Conservation (phyloP, 208 protist genomes). For the Acanthamoeba healyi region DNA sequence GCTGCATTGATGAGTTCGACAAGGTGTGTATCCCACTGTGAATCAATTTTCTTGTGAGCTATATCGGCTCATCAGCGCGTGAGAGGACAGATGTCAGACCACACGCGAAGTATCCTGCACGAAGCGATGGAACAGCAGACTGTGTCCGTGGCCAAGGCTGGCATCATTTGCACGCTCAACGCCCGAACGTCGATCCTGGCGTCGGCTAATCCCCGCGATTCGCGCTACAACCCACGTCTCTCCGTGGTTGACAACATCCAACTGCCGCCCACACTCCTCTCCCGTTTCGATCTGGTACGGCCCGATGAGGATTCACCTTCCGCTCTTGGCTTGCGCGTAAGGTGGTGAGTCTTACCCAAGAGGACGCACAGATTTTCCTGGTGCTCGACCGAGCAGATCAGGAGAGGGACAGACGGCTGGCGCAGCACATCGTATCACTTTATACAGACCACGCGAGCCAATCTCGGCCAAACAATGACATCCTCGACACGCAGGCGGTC, state of each 20-base stretch:
- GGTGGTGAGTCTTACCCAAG: neutral
- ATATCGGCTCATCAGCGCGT: too few relatives aligned
- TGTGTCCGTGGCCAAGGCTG: conserved; percentile 99
- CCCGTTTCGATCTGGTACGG: conserved; percentile 89
- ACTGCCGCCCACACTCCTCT: conserved; percentile 98
- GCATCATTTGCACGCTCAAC: conserved; percentile 99
- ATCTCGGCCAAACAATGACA: neutral
- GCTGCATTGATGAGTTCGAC: conserved; percentile 99
- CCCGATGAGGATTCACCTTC: too few relatives aligned
- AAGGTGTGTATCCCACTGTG: conserved; percentile 94
- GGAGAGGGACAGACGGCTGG: conserved; percentile 94
- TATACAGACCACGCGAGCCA: conserved; percentile 88
- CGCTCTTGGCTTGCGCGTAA: neutral
- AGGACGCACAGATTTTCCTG: conserved; percentile 83
- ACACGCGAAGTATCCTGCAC: conserved; percentile 98
- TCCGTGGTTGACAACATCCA: conserved; percentile 99
- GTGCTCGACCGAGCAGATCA: conserved; percentile 96
- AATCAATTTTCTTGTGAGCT: too few relatives aligned
- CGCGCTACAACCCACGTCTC: conserved; percentile 96
- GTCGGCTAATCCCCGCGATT: conserved; percentile 99
- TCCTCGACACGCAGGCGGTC: conserved; percentile 57
- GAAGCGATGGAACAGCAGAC: conserved; percentile 99
- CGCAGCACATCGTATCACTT: conserved; percentile 97
- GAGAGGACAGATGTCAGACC: conserved; percentile 98
- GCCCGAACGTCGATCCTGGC: conserved; percentile 99